A percentile compares a stretch with the other conserved stretches of the same genome.
phyloP scores from a whole-genome alignment of 352 stramenopile genomes.

The Phytophthora sojae region DNA sequence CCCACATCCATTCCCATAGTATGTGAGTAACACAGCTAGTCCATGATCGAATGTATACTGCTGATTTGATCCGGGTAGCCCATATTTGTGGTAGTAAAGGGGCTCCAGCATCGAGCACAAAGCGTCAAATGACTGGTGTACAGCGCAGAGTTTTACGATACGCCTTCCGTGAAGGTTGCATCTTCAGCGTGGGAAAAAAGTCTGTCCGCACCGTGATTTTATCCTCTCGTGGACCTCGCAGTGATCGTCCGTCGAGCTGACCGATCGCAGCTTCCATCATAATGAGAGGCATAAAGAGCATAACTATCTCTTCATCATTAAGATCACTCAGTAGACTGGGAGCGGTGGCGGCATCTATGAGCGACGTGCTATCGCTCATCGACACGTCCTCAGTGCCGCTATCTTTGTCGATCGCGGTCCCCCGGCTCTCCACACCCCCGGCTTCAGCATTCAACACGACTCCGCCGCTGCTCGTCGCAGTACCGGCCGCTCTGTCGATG shows the following conservation, averaged over 20 bases:
- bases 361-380: background rate
- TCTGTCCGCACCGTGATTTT: background rate
- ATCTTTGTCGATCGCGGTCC: background rate
- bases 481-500: no score
- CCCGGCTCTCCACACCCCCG: no score
- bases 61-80: background rate
- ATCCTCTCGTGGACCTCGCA: background rate
- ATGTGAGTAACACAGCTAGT: background rate
- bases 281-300: background rate
- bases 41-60: background rate
- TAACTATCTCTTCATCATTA: background rate
- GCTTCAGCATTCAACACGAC: no score
- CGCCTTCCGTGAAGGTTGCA: background rate
- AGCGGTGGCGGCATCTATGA: background rate
- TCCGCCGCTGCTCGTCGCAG: no score
- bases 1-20: conserved; percentile 2
- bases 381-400: background rate
- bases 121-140: background rate
- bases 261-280: background rate
- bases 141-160: background rate
- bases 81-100: background rate
- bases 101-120: background rate
- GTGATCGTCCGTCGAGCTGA: background rate
- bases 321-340: background rate
- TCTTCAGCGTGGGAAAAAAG: background rate